These are phyloP conservation scores for Pseudogymnoascus sp. DNA, from an alignment of 2,329 filamentous ascomycete species.

Conservation along the genomic window DNA sequence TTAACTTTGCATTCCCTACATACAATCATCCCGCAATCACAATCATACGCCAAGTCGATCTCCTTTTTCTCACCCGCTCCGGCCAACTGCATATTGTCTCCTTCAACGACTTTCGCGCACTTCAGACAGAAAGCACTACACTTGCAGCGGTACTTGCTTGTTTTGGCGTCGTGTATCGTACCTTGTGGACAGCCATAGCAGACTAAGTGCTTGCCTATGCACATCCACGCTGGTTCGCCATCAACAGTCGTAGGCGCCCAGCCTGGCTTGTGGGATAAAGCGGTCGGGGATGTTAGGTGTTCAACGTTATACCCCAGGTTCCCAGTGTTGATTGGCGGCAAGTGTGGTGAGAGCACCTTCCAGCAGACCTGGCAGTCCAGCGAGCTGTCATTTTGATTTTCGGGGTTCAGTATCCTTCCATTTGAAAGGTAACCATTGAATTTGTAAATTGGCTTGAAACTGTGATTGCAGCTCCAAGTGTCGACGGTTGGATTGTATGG, in stretches of 20 bases:
- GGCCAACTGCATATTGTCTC: background rate
- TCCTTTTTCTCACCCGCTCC: background rate
- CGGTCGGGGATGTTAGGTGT: background rate
- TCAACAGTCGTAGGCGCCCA: background rate
- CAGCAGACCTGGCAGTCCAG: constrained; percentile 16
- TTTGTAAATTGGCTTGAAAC: constrained; percentile 4
- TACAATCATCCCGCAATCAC: constrained; percentile 10
- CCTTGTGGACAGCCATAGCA: background rate
- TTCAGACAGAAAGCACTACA: background rate
- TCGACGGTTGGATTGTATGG: constrained; percentile 13
- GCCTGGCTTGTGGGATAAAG: background rate
- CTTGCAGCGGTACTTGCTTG: background rate
- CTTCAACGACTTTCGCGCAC: background rate
- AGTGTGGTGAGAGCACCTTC: background rate
- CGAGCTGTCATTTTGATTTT: background rate
- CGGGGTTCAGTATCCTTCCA: background rate
- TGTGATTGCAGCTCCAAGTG: constrained; percentile 16
- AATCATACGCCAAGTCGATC: constrained; percentile 11
- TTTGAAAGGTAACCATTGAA: background rate
- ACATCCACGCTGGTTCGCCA: background rate
- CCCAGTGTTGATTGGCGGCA: background rate
- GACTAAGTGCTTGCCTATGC: background rate
- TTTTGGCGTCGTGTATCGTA: background rate
- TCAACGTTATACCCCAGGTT: background rate
- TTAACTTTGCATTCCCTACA: constrained; percentile 12